Conservation (phyloP, 805 yeast species). For the Sugiyamaella qingdaonensis region DNA sequence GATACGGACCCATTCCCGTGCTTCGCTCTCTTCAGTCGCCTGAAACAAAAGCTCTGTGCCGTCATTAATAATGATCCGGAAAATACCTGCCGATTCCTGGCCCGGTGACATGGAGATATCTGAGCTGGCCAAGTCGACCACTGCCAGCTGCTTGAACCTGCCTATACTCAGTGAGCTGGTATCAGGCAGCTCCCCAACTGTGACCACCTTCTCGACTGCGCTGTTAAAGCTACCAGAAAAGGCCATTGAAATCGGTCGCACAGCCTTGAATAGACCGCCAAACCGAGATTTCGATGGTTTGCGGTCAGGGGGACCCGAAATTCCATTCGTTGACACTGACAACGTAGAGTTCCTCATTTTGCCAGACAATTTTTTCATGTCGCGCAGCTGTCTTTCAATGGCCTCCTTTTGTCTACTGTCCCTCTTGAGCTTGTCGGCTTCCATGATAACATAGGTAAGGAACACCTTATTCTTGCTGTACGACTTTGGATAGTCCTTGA, state of each 20-base stretch:
- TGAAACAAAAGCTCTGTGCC: conserved; percentile 63
- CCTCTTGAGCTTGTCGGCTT: conserved; percentile 48
- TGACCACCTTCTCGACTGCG: conserved; percentile 42
- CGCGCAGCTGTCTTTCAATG: conserved; percentile 23
- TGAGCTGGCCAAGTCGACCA: conserved; percentile 43
- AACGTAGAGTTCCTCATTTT: neutral
- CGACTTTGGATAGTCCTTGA: conserved; percentile 35
- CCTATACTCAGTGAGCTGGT: conserved; percentile 36
- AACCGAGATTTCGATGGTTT: conserved; percentile 29
- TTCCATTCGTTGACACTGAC: conserved; percentile 7
- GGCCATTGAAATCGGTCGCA: conserved; percentile 39
- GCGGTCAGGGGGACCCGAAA: conserved; percentile 11
- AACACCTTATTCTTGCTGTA: conserved; percentile 42
- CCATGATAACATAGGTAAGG: conserved; percentile 42
- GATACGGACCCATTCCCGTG: conserved; percentile 66
- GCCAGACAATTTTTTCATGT: conserved; percentile 10
- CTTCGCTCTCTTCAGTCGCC: conserved; percentile 55
- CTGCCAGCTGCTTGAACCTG: conserved; percentile 47
- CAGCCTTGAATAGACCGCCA: conserved; percentile 38
- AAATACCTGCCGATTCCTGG: conserved; percentile 24
- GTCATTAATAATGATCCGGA: conserved; percentile 42
- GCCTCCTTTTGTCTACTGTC: conserved; percentile 47
- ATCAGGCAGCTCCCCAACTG: conserved; percentile 58
- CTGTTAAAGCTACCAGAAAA: conserved; percentile 22
- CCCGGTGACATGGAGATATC: conserved; percentile 39